These are phyloP conservation scores for Daldinia vernicosa DNA, from an alignment of 495 filamentous ascomycete genomes.

Conservation along the genomic window DNA sequence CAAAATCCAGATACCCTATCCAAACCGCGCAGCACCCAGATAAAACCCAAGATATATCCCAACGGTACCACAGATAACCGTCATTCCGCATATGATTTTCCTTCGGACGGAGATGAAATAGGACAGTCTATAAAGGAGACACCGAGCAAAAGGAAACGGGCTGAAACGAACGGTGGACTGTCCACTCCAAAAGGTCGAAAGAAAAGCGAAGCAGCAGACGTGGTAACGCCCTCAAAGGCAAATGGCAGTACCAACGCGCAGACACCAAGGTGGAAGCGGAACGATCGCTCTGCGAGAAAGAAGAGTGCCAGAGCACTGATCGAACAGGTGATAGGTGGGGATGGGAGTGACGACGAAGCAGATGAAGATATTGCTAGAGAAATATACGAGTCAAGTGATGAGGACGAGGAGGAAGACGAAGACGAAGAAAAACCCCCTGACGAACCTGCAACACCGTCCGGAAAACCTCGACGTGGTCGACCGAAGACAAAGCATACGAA, in stretches of 20 bases:
- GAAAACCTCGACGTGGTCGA: slow-evolving; percentile 45
- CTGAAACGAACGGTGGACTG: slow-evolving; percentile 10
- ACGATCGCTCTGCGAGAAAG: slow-evolving; percentile 82
- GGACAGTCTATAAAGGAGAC: slow-evolving; percentile 25
- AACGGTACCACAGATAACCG: slow-evolving; percentile 11
- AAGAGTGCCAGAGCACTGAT: slow-evolving; percentile 83
- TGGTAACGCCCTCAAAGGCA: slow-evolving; percentile 51
- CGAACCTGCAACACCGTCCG: slow-evolving; percentile 49
- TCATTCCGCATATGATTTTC: slow-evolving; percentile 43
- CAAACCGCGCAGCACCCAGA: slow-evolving; percentile 19
- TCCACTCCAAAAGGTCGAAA: slow-evolving; percentile 47
- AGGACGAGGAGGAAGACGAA: slow-evolving; percentile 55
- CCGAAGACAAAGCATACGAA: slow-evolving; percentile 52
- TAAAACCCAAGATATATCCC: background rate
- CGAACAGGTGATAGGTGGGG: slow-evolving; percentile 66
- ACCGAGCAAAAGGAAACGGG: slow-evolving; percentile 34
- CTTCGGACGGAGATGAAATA: slow-evolving; percentile 39
- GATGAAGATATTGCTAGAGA: slow-evolving; percentile 76
- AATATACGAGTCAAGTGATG: slow-evolving; percentile 68
- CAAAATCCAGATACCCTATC: slow-evolving; percentile 13
- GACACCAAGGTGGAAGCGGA: slow-evolving; percentile 64
- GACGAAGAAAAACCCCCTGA: slow-evolving; percentile 50
- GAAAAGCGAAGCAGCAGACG: slow-evolving; percentile 28
- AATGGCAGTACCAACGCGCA: slow-evolving; percentile 44
- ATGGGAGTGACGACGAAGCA: slow-evolving; percentile 79